phyloP scores from a whole-genome alignment of 2,329 filamentous ascomycete genomes.

The Fusarium devonianum region DNA sequence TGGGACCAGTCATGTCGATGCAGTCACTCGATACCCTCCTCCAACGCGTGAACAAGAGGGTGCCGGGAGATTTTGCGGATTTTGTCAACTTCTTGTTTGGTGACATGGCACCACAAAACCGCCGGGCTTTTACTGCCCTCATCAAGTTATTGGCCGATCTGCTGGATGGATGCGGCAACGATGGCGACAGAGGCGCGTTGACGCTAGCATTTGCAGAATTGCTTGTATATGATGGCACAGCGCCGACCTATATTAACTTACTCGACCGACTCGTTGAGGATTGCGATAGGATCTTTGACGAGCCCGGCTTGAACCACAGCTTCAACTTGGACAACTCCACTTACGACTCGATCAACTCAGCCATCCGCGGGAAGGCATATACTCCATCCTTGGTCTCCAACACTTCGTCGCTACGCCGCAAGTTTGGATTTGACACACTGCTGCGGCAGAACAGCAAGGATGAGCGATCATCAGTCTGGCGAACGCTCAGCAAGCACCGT shows the following conservation, averaged over 20 bases:
- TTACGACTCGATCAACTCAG: slow-evolving; percentile 67
- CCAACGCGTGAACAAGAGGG: slow-evolving; percentile 67
- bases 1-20: slow-evolving; percentile 82
- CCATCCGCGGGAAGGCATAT: slow-evolving; percentile 64
- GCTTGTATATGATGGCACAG: slow-evolving; percentile 77
- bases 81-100: slow-evolving; percentile 70
- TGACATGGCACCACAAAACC: slow-evolving; percentile 73
- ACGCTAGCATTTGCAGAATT: slow-evolving; percentile 90
- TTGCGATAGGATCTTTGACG: slow-evolving; percentile 86
- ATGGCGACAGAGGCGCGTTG: slow-evolving; percentile 86
- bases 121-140: slow-evolving; percentile 80
- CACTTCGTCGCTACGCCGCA: slow-evolving; percentile 81
- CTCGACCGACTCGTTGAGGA: slow-evolving; percentile 90
- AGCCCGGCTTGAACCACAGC: slow-evolving; percentile 55
- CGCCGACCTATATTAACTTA: slow-evolving; percentile 85
- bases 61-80: slow-evolving; percentile 76
- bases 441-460: slow-evolving; percentile 81
- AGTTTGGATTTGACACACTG: slow-evolving; percentile 81
- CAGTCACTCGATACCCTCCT: slow-evolving; percentile 79
- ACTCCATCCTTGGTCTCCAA: slow-evolving; percentile 84
- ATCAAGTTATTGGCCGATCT: slow-evolving; percentile 88
- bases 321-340: slow-evolving; percentile 50
- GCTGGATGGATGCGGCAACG: slow-evolving; percentile 87
- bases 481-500: slow-evolving; percentile 85
- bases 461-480: slow-evolving; percentile 81